Conservation (phyloP, 2,329 filamentous ascomycete species). For the Ramichloridium luteum region DNA sequence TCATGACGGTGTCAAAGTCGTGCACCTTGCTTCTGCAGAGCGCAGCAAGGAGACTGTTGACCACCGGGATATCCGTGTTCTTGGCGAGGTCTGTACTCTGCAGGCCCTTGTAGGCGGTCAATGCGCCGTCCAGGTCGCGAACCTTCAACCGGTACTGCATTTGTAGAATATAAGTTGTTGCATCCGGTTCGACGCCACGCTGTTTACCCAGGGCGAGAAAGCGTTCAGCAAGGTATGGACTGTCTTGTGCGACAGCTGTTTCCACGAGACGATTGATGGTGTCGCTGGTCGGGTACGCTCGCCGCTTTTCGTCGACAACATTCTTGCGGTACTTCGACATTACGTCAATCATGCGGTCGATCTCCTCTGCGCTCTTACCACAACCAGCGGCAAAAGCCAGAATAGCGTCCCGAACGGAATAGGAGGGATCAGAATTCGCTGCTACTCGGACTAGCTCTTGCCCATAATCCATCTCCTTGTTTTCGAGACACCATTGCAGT, state of each 20-base stretch:
- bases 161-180: conserved; percentile 59
- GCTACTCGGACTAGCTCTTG: conserved; percentile 42
- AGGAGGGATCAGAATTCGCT: conserved; percentile 18
- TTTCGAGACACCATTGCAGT: conserved; percentile 23
- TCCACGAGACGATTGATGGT: conserved; percentile 69
- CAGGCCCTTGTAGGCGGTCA: conserved; percentile 51
- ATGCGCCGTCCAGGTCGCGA: conserved; percentile 59
- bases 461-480: conserved; percentile 50
- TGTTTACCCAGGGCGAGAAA: conserved; percentile 56
- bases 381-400: conserved; percentile 64
- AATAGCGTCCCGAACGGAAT: conserved; percentile 52
- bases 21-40: conserved; percentile 50
- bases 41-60: conserved; percentile 61
- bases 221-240: conserved; percentile 60
- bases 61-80: conserved; percentile 47
- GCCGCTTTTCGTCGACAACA: conserved; percentile 31
- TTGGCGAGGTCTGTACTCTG: conserved; percentile 44
- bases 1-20: conserved; percentile 58
- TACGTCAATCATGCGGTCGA: conserved; percentile 58
- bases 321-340: conserved; percentile 36
- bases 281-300: conserved; percentile 47
- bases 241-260: conserved; percentile 56
- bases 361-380: conserved; percentile 58
- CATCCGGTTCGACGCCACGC: conserved; percentile 54
- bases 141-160: conserved; percentile 64